Conservation (phyloP, 2,329 filamentous ascomycete species). For the Corynespora cassiicola region DNA sequence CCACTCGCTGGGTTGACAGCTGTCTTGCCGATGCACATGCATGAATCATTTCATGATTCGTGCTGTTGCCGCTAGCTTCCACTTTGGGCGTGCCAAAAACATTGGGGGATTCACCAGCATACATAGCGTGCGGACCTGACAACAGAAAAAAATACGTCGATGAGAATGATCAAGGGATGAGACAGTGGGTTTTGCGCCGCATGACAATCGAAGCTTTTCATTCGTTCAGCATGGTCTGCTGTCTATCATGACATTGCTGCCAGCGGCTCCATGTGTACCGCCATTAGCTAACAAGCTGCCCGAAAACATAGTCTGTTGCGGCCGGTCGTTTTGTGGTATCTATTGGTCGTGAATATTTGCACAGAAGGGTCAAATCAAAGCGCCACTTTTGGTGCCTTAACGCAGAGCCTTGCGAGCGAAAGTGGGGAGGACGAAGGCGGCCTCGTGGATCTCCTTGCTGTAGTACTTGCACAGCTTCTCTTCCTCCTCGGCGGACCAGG, state of each 20-base stretch:
- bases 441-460: conserved; percentile 95
- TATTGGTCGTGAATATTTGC: conserved; percentile 27
- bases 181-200: no score
- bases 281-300: conserved; percentile 4
- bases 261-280: conserved; percentile 7
- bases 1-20: conserved; percentile 6
- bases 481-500: conserved; percentile 87
- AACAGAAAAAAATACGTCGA: no score
- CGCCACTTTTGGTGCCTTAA: conserved; percentile 28
- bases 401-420: conserved; percentile 81
- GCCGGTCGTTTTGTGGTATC: conserved; percentile 45
- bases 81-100: conserved; percentile 8
- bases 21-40: conserved; percentile 15
- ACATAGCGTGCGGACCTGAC: no score
- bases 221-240: conserved; percentile 5
- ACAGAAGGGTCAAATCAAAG: conserved; percentile 13
- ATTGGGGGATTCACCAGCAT: no score
- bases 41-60: conserved; percentile 18
- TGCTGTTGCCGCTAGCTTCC: conserved; percentile 11
- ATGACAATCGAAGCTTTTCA: conserved; percentile 8
- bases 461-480: conserved; percentile 95
- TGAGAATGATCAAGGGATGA: no score
- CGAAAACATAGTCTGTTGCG: no score
- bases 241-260: conserved; percentile 7
- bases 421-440: conserved; percentile 89